Percentiles rank a stretch among this genome's conserved stretches.
phyloP scores from a whole-genome alignment of 495 filamentous ascomycete genomes.

The Podospora pseudopauciseta region DNA sequence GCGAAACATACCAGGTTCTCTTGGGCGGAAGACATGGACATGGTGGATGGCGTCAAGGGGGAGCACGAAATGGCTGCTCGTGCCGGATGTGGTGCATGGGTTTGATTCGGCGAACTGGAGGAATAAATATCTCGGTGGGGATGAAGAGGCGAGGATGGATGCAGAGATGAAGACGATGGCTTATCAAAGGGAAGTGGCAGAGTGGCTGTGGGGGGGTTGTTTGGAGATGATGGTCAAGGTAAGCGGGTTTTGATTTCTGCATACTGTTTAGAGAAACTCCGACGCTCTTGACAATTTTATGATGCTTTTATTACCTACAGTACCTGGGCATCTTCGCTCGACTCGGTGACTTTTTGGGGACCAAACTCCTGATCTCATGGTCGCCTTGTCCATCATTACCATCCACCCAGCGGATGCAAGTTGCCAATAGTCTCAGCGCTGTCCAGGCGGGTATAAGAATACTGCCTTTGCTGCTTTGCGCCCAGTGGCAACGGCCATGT shows the following conservation, averaged over 20 bases:
- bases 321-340: too few relatives aligned
- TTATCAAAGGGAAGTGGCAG: constrained; percentile 33
- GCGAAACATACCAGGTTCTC: constrained; percentile 25
- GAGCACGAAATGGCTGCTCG: constrained; percentile 37
- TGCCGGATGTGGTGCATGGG: constrained; percentile 40
- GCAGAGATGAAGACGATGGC: constrained; percentile 37
- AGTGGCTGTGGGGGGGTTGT: constrained; percentile 34
- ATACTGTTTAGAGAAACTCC: too few relatives aligned
- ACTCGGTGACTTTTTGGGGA: too few relatives aligned
- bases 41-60: constrained; percentile 9
- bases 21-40: constrained; percentile 28
- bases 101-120: constrained; percentile 33
- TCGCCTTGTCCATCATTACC: too few relatives aligned
- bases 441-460: too few relatives aligned
- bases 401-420: too few relatives aligned
- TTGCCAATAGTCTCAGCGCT: too few relatives aligned
- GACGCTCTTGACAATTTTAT: too few relatives aligned
- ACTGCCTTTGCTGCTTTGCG: too few relatives aligned
- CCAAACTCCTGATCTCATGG: too few relatives aligned
- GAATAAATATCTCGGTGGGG: constrained; percentile 26
- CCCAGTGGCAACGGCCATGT: too few relatives aligned
- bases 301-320: too few relatives aligned
- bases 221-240: constrained; percentile 26
- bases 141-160: constrained; percentile 31
- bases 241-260: background rate